Base-by-base conservation (phyloP, 768 basidiomycete species). In the Boletus pseudo-olivaceus region DNA sequence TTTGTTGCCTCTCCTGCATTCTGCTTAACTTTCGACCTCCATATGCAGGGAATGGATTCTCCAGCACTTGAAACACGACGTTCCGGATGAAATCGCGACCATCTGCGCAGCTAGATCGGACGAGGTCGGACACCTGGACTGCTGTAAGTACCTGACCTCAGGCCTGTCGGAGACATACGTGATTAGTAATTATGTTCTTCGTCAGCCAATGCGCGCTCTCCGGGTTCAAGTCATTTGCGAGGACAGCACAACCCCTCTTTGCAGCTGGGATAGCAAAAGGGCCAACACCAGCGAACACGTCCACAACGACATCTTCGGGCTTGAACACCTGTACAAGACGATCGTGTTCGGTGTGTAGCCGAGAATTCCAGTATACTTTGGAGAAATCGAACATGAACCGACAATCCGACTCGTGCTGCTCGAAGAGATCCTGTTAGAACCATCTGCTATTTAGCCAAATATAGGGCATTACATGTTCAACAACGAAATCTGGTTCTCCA, bases 331-430 rank as follows among this genome's bases (percentile, higher is more conserved):
- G 68, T 39, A 98, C 89, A 15, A 99, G 77, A 3, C 95, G 86
- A 27, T 85, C 83, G 65, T 99, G 97, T 66, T 99, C 97, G 5
- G 85, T 84, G 53, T 93, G 89, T 34, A 99, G 75, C 35, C 97
- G 85, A 15, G 95, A 96, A 74, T 99, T 99, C 95, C 95, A 99
- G 72, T 99, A 99, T 12, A 98, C 97, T 66, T 85, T 78, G 7
- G 88, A 85, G 66, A 98, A 99, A 69, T 99, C 94, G 63, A 99
- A 98, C 2, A 80, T 86, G 72, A 98, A 98, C 32, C 75, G 77
- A 69, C 94, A 98, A 61, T 84, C 81, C 8, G 87, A 82, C 75
- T 99, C 96, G 58, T 79, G 79, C 94, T 97, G 63, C 44, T 38
- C 45, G 40, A 46, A 23, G 57, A 32, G 19, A 46, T 33, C 15